Evolutionary conservation across 2,329 filamentous ascomycete genomes (phyloP).

Genomic region (Phyllosticta ampelicida): DNA sequence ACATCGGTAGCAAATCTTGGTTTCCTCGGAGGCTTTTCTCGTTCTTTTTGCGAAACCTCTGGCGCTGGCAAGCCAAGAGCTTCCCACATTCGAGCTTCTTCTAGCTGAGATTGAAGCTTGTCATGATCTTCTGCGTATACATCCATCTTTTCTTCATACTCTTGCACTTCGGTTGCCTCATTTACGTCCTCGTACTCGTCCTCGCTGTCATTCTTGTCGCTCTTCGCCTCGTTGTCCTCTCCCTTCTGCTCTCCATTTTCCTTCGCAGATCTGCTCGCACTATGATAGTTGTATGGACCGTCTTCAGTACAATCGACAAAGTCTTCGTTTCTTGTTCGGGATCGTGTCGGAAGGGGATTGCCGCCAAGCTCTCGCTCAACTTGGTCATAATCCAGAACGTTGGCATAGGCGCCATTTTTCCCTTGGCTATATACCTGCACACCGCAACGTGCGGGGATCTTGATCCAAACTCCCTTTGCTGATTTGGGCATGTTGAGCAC

Average conservation of each 20-base stretch:
- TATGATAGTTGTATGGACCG: too few relatives aligned
- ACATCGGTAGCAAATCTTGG: conserved; percentile 23
- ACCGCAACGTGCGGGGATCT: conserved; percentile 40
- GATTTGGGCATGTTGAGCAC: conserved; percentile 41
- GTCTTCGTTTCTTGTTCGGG: neutral
- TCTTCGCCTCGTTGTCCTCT: too few relatives aligned
- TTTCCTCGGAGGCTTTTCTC: conserved; percentile 13
- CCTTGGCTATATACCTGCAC: conserved; percentile 34
- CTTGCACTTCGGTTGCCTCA: neutral
- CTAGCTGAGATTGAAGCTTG: conserved; percentile 29
- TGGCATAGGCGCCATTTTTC: conserved; percentile 2
- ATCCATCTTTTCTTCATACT: neutral
- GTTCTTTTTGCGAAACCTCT: neutral
- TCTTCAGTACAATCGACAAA: neutral
- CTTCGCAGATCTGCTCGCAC: neutral
- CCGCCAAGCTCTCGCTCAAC: conserved; percentile 29
- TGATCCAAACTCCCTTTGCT: conserved; percentile 41
- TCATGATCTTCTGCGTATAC: conserved; percentile 40
- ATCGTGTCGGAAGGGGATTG: neutral
- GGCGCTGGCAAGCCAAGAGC: conserved; percentile 25
- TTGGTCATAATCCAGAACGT: conserved; percentile 28
- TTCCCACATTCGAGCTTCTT: conserved; percentile 37
- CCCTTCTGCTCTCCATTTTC: too few relatives aligned
- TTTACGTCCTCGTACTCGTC: neutral
- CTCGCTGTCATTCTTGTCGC: neutral